Base-by-base conservation (phyloP, 257 asterid genomes). In the Solanum dulcamara region DNA sequence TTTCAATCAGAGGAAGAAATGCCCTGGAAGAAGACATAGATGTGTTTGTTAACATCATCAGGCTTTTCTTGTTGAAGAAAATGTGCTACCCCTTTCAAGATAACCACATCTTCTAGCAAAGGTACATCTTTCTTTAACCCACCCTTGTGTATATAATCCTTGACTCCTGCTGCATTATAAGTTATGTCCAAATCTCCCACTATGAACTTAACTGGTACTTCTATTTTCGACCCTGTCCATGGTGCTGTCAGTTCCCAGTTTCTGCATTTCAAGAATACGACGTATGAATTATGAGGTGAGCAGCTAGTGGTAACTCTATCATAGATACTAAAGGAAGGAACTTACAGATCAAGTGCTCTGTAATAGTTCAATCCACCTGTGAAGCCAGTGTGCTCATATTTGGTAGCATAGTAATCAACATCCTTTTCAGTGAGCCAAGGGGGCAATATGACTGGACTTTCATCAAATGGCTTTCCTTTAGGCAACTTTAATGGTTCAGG, bases 291-390 rank as follows among this genome's bases (percentile, higher is more conserved):
- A 22, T n/a, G 55, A 72, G 51, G 22, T 10, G 50, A 71, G 53
- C 38, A 40, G 81, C 37, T 9, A 67, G 74, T 33, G 33, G 32
- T 12, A 60, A n/a, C 33, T 60, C 18, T 10, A 60, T 20, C 60
- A 53, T 53, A 20, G 26, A 53, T 20, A 53, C 0, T 53, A 53
- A 53, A 53, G 26, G 0, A 18, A 53, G 60, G 53, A 26, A 28
- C 93, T 91, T 83, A 93, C 98, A 87, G 18, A 60, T 83, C 81
- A 35, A 91, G 18, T 4, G 96, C 94, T 10, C 98, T 95, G 81
- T 95, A 95, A 88, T 92, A 94, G 87, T 95, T 95, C 44, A 95
- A 59, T 74, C 90, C 96, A 51, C 98, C 98, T 0, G 94, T 93
- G 92, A 94, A 95, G 66, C 98, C 98, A 20, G 91, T 93, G 81